Evolutionary conservation across 768 basidiomycete species (phyloP).

Genomic region (Termitomyces sp.): DNA sequence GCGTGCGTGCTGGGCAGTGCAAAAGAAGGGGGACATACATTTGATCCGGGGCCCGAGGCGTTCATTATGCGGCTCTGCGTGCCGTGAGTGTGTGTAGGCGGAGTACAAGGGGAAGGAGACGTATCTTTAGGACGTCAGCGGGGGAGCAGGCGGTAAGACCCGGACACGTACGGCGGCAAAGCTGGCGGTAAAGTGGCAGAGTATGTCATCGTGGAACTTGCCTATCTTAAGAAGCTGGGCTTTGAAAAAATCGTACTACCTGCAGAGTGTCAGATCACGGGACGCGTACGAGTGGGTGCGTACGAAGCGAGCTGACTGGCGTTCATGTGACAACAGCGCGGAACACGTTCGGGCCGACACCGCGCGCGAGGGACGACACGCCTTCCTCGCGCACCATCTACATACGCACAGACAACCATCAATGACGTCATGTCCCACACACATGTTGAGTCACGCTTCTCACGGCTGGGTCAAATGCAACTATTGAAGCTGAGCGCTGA

Average conservation of each 20-base stretch:
- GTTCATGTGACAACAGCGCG: conserved; percentile 81
- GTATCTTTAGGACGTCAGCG: conserved; percentile 76
- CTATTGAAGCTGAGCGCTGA: too few relatives aligned
- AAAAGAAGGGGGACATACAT: conserved; percentile 27
- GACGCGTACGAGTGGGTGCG: conserved; percentile 22
- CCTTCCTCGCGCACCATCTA: conserved; percentile 91
- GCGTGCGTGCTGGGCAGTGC: too few relatives aligned
- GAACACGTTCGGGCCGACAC: conserved; percentile 81
- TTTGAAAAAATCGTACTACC: conserved; percentile 87
- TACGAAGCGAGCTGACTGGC: conserved; percentile 88
- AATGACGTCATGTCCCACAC: too few relatives aligned
- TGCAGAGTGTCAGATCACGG: conserved; percentile 18
- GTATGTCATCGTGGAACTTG: conserved; percentile 79
- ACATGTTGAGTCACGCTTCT: too few relatives aligned
- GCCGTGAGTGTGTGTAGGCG: background rate
- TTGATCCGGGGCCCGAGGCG: conserved; percentile 76
- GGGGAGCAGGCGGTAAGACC: conserved; percentile 72
- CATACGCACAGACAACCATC: background rate
- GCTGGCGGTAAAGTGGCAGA: conserved; percentile 79
- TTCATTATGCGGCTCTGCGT: conserved; percentile 80
- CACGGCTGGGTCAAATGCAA: too few relatives aligned
- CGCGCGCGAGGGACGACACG: conserved; percentile 64
- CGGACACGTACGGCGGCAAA: conserved; percentile 66
- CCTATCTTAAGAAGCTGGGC: conserved; percentile 65
- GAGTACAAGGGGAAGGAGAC: conserved; percentile 5